Conservation (phyloP, 2,329 filamentous ascomycete species). For the Fusarium mundagurra region DNA sequence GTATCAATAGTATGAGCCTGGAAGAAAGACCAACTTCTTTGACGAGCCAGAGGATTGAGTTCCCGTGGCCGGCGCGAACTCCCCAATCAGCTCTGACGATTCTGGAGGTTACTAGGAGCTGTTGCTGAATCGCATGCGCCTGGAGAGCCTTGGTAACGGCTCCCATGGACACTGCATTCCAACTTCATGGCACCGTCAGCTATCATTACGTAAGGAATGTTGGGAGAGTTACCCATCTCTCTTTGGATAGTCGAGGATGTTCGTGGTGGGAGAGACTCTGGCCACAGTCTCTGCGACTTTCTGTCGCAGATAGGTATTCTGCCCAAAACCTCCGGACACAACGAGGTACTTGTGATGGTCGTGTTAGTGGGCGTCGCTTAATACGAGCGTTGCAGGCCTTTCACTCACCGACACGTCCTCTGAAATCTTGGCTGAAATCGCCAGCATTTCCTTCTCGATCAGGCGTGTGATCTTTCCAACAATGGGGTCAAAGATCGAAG, state of each 20-base stretch:
- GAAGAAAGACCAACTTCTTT: background rate
- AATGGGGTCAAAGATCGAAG: background rate
- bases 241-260: fast-evolving
- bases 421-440: background rate
- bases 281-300: background rate
- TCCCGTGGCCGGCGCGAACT: fast-evolving
- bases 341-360: background rate
- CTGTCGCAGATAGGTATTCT: background rate
- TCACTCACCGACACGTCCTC: background rate
- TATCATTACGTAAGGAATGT: too few relatives aligned
- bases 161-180: background rate
- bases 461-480: background rate
- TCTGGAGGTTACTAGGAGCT: background rate
- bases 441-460: background rate
- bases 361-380: background rate
- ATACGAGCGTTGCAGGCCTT: fast-evolving
- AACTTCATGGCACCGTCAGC: background rate
- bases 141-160: background rate
- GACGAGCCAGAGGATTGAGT: background rate
- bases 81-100: background rate
- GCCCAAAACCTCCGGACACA: background rate
- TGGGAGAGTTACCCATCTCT: background rate
- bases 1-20: background rate
- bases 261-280: background rate
- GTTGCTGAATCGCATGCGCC: background rate